phyloP scores from a whole-genome alignment of 2,329 filamentous ascomycete genomes.

The Phoma herbarum region DNA sequence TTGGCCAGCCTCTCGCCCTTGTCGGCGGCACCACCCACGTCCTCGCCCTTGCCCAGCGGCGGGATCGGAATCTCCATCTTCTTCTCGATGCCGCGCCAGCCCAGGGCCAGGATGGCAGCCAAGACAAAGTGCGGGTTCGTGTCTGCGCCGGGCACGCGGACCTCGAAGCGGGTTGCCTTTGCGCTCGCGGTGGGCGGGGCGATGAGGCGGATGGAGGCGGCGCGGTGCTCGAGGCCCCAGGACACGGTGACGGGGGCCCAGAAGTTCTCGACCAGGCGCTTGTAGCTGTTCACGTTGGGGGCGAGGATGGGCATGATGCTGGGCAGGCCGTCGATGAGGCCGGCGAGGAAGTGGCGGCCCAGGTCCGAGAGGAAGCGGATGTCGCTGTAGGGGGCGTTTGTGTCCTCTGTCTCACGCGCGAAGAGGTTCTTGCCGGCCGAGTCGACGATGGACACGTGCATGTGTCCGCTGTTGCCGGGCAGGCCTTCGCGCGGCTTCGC shows the following conservation, averaged over 20 bases:
- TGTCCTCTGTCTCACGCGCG: conserved; percentile 74
- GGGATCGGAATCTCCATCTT: conserved; percentile 84
- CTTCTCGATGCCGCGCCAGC: conserved; percentile 92
- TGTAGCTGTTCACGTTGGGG: conserved; percentile 97
- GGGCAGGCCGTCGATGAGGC: conserved; percentile 85
- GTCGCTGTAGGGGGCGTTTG: conserved; percentile 65
- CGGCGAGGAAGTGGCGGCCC: conserved; percentile 91
- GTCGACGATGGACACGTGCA: conserved; percentile 90
- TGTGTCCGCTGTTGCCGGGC: conserved; percentile 94
- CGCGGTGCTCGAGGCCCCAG: conserved; percentile 95
- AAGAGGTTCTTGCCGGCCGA: conserved; percentile 85
- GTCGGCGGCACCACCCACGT: conserved; percentile 76
- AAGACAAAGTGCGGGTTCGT: conserved; percentile 89
- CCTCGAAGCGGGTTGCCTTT: conserved; percentile 88
- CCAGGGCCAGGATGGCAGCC: conserved; percentile 83
- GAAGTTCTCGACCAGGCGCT: conserved; percentile 97
- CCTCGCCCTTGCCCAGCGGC: conserved; percentile 84
- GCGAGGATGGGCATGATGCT: conserved; percentile 96
- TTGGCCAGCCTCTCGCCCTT: conserved; percentile 82
- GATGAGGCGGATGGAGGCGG: conserved; percentile 89
- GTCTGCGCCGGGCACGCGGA: conserved; percentile 93
- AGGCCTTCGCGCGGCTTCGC: conserved; percentile 91
- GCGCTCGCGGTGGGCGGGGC: conserved; percentile 85
- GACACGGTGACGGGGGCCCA: conserved; percentile 98
- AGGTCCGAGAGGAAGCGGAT: conserved; percentile 83